Base-by-base conservation (phyloP, 371 early-diverging fungal genomes). In the Haplosporangium sp. region DNA sequence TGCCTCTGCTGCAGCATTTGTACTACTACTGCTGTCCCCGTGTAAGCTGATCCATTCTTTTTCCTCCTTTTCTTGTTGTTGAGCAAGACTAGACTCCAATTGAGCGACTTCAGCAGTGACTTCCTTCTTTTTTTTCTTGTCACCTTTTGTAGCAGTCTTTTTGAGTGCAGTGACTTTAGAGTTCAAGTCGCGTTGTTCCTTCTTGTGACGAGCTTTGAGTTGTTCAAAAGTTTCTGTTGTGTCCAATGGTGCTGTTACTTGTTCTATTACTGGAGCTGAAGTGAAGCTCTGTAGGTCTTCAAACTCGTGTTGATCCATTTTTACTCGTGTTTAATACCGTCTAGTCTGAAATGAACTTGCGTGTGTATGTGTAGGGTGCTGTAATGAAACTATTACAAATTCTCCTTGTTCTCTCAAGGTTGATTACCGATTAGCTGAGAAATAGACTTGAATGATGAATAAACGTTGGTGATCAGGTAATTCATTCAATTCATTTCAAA, bases 71-170 rank as follows among this genome's bases (percentile, higher is more conserved):
- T 86, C 91, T 15, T 97, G 97, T 20, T 89, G 86, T 55, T 84
- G 84, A 39, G 72, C 84, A 56, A 93, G 82, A 63, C 90, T 88
- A 8, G 75, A 82, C 75, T 96, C 96, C 72, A 96, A 74, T n/a
- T 77, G 84, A 6, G 90, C 91, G 42, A 94, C 92, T 34, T 92
- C 89, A 2, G 86, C 88, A 5, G 84, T 71, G 7, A 95, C 87
- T 70, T 96, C 96, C 85, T 95, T 91, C 79, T 96, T 97, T 84
- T 93, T 92, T 78, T 91, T 89, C 87, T 96, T 97, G 85, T 94
- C 91, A 35, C 89, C 90, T 77, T 93, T 93, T 19, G 92, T 88
- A 13, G 88, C 92, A 0, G 92, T 76, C 85, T 94, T 95, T 60
- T 94, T 94, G 40, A 97, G 82, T 1, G 87, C 88, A 1, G 91